phyloP scores from a whole-genome alignment of 116 monocot genomes.

The Posidonia oceanica region DNA sequence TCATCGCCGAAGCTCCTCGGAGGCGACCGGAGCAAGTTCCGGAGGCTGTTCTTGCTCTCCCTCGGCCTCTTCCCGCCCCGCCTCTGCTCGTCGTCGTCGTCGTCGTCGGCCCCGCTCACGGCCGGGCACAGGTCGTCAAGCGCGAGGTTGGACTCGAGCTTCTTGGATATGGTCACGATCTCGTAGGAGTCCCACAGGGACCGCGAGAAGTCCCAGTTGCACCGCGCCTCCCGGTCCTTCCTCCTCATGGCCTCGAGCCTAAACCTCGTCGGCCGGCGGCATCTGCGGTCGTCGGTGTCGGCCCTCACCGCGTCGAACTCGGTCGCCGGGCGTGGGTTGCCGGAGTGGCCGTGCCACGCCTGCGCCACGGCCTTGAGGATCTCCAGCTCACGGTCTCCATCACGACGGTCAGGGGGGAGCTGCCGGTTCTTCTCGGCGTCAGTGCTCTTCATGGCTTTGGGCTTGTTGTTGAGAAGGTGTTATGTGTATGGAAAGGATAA shows the following conservation, averaged over 20 bases:
- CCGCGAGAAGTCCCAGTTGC: conserved; percentile 45
- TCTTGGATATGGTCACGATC: conserved; percentile 57
- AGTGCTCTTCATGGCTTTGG: too few relatives aligned
- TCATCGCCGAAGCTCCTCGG: neutral
- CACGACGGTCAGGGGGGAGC: neutral
- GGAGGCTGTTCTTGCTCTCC: conserved; percentile 52
- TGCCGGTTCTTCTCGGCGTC: neutral
- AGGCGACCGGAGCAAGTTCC: conserved; percentile 23
- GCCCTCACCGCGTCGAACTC: conserved; percentile 20
- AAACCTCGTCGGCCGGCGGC: conserved; percentile 33
- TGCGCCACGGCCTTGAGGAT: conserved; percentile 63
- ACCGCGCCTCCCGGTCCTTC: neutral
- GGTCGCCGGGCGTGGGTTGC: conserved; percentile 19
- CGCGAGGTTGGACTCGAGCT: conserved; percentile 39
- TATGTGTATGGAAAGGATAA: too few relatives aligned
- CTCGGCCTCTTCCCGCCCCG: conserved; percentile 16
- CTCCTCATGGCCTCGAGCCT: conserved; percentile 27
- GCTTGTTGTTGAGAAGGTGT: too few relatives aligned
- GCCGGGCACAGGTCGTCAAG: neutral
- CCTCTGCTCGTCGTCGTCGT: neutral
- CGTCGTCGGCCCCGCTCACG: too few relatives aligned
- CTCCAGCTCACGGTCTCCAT: conserved; percentile 39
- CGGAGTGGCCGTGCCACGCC: conserved; percentile 23
- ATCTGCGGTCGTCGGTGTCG: neutral
- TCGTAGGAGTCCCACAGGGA: conserved; percentile 85